Evolutionary conservation across 2,329 filamentous ascomycete genomes (phyloP), one percentile per base, ranked within the genome.

Genomic region (Fusarium sp.): DNA sequence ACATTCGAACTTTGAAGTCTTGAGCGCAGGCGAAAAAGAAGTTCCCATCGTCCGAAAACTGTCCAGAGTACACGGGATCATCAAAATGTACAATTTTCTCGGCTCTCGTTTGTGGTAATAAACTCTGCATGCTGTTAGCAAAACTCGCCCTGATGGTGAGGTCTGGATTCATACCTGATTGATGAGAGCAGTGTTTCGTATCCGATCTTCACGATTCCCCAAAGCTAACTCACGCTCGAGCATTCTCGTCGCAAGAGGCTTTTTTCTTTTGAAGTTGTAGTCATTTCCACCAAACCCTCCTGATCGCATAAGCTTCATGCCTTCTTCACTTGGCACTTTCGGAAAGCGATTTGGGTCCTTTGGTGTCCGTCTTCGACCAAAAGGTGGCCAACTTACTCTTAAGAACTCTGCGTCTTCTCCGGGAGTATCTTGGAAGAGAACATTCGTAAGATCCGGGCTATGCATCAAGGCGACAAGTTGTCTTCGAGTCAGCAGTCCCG

Each of bases 11-110:
- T 74, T 90, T 92, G 83, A 97, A 97, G 81, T 98, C 95, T 80
- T 98, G 94, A 13, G 92, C 92, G 77, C 93, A 96, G 9, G 92
- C 91, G 79, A 95, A 98, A 84, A 98, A 98, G 84, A 98, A 98
- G 80, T 97, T 97, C 30, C 96, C 96, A 75, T 99, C 96, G 71
- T 97, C 93, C 1, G 94, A 97, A 79, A 98, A 99, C 78, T 98
- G 95, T 3, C 96, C 96, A 6, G 94, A 97, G 78, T 98, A 98
- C 57, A 96, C 95, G 42, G 93, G 90, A 8, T 91, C 88, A 60
- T 95, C 89, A 78, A 95, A 97, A 76, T 97, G 93, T 68, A 98
- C 91, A 67, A 97, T 93, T 76, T 93, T 92, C 78, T 98, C 95
- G 1, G 94, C 91, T 27, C 88, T 88, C 0, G 90, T 92, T 5